phyloP scores from a whole-genome alignment of 345 rosid genomes.

The Combretum micranthum region DNA sequence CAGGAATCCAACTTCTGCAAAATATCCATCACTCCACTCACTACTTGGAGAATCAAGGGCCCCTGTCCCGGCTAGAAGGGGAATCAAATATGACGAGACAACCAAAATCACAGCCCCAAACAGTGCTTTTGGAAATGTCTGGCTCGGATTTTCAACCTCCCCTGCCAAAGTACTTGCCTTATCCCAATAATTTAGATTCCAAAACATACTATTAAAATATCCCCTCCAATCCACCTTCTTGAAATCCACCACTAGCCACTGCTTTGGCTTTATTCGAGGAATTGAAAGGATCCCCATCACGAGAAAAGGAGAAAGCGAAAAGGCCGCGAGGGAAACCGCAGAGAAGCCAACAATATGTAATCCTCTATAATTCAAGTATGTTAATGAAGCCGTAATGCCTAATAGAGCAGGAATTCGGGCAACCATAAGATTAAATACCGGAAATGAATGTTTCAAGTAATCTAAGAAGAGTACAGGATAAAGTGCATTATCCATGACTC shows the following conservation, averaged over 20 bases:
- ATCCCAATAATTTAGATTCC: constrained; percentile 97
- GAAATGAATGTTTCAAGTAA: constrained; percentile 82
- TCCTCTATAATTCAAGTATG: constrained; percentile 84
- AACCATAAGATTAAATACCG: constrained; percentile 41
- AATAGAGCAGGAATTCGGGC: constrained; percentile 80
- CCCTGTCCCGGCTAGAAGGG: constrained; percentile 83
- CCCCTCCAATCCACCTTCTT: constrained; percentile 76
- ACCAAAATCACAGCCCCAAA: constrained; percentile 76
- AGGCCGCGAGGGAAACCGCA: constrained; percentile 60
- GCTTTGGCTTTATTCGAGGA: constrained; percentile 55
- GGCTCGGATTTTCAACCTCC: constrained; percentile 74
- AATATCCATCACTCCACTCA: constrained; percentile 89
- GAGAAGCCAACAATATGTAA: constrained; percentile 78
- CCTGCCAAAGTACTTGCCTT: constrained; percentile 94
- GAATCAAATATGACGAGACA: constrained; percentile 64
- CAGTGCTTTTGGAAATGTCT: constrained; percentile 85
- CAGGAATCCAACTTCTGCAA: constrained; percentile 85
- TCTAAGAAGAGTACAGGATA: constrained; percentile 86
- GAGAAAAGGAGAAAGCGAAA: constrained; percentile 71
- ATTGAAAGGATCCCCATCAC: constrained; percentile 65
- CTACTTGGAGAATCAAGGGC: constrained; percentile 38
- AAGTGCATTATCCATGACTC: constrained; percentile 92
- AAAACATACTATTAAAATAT: constrained; percentile 84
- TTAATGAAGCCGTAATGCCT: constrained; percentile 60
- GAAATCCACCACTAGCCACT: constrained; percentile 66